Evolutionary conservation across 169 alveolate genomes (phyloP).

Genomic region (Plasmodium cynomolgi): DNA sequence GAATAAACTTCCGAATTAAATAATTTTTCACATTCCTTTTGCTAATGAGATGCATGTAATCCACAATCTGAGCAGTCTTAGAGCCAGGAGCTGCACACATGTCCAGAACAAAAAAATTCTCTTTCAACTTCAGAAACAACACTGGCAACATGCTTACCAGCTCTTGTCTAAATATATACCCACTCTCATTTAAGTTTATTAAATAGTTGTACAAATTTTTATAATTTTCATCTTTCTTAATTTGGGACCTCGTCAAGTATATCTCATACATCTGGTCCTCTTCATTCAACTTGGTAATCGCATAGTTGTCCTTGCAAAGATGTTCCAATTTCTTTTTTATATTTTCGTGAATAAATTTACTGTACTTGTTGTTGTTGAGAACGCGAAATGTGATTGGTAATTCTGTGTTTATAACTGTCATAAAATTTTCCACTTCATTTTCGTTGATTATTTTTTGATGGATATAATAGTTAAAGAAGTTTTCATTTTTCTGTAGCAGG

Average conservation of each 20-base stretch:
- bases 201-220: constrained; percentile 79
- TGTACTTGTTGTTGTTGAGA: constrained; percentile 53
- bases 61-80: constrained; percentile 85
- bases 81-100: constrained; percentile 99
- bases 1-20: constrained; percentile 27
- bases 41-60: constrained; percentile 65
- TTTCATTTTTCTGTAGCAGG: constrained; percentile 67
- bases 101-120: constrained; percentile 92
- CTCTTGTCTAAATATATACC: constrained; percentile 95
- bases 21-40: constrained; percentile 31
- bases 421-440: constrained; percentile 77
- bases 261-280: constrained; percentile 71
- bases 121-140: constrained; percentile 89
- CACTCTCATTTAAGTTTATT: constrained; percentile 91
- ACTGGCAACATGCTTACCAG: constrained; percentile 98
- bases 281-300: constrained; percentile 63
- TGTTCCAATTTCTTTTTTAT: constrained; percentile 49
- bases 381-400: constrained; percentile 83
- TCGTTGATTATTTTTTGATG: constrained; percentile 79
- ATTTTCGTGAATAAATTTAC: constrained; percentile 59
- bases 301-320: constrained; percentile 30
- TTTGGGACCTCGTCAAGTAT: constrained; percentile 72
- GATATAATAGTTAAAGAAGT: constrained; percentile 78
- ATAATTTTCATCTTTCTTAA: constrained; percentile 79
- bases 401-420: constrained; percentile 71